Percentiles rank a stretch among this genome's conserved stretches.
Evolutionary conservation across 163 green algal species (phyloP).

Genomic region (Scenedesmus sp.): DNA sequence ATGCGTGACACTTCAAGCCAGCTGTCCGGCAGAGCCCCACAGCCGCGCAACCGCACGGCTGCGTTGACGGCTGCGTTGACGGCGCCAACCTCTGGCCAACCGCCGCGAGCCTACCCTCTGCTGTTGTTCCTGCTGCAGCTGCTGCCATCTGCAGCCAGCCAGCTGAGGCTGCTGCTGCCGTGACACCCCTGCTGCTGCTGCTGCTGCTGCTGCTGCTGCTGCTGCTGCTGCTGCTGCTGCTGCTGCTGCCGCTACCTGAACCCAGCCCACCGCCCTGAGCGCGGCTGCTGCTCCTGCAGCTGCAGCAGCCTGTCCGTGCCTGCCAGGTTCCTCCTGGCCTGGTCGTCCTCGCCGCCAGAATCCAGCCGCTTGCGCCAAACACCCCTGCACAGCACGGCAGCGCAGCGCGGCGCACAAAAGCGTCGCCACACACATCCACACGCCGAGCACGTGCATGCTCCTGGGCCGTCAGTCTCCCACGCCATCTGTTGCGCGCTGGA

Average conservation of each 20-base stretch:
- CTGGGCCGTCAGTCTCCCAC: too few species aligned
- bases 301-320: not conserved
- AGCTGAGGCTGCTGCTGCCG: not conserved
- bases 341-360: not conserved
- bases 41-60: too few species aligned
- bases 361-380: conserved; percentile 49
- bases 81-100: too few species aligned
- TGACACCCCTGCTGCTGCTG: too few species aligned
- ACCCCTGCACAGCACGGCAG: conserved; percentile 19
- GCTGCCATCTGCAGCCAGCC: too few species aligned
- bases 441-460: not conserved
- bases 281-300: not conserved
- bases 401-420: not conserved
- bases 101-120: too few species aligned
- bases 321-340: not conserved
- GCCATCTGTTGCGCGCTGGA: too few species aligned
- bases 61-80: too few species aligned
- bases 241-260: not conserved
- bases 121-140: not conserved
- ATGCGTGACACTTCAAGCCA: too few species aligned
- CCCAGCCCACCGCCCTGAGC: too few species aligned
- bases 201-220: not conserved
- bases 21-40: too few species aligned
- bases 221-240: not conserved
- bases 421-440: not conserved